phyloP scores from a whole-genome alignment of 768 basidiomycete species.

The Tulasnella sp. region DNA sequence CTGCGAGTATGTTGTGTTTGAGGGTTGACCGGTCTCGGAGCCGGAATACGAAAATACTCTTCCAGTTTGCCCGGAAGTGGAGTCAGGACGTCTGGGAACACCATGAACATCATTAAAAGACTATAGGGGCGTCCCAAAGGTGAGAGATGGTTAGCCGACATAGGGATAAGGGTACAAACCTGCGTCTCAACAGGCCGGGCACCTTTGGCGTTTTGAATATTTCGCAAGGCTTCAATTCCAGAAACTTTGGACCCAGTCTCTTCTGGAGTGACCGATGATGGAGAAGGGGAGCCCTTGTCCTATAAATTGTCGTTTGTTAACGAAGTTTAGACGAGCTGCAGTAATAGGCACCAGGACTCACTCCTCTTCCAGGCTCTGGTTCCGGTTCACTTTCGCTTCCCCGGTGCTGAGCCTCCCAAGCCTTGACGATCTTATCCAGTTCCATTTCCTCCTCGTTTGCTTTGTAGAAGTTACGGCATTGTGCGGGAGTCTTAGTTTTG shows the following conservation, averaged over 20 bases:
- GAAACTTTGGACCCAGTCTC: neutral
- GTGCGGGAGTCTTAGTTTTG: conserved; percentile 2
- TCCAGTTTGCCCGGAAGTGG: neutral
- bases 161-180: neutral
- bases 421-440: neutral
- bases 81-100: neutral
- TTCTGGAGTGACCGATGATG: neutral
- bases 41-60: neutral
- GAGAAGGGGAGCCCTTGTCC: neutral
- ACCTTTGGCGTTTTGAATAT: neutral
- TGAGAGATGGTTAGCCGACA: neutral
- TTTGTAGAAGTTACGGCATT: conserved; percentile 8
- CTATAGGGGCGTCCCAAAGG: neutral
- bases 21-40: neutral
- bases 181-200: neutral
- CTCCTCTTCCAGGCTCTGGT: neutral
- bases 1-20: neutral
- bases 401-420: neutral
- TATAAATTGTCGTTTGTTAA: neutral
- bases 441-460: neutral
- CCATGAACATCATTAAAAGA: neutral
- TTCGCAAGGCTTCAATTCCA: neutral
- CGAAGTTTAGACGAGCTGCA: neutral
- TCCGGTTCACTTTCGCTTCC: neutral
- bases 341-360: neutral